These are phyloP conservation scores for Epipyxis sp. DNA, from an alignment of 108 stramenopile species.

Conservation along the genomic window DNA sequence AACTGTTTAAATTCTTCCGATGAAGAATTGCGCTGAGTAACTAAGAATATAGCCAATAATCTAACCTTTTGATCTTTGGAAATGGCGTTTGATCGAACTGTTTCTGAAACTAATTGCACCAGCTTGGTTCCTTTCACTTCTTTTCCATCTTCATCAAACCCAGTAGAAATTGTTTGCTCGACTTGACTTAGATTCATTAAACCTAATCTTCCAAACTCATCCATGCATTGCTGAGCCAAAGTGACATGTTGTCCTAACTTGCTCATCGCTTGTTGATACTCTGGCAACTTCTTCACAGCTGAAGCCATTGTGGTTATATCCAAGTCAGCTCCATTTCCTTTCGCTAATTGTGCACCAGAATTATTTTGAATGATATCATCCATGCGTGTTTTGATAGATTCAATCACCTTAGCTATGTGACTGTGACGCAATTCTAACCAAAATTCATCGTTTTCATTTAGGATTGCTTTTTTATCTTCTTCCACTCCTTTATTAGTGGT, in stretches of 20 bases:
- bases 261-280: slow-evolving; percentile 85
- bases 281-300: slow-evolving; percentile 82
- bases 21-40: slow-evolving; percentile 21
- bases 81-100: slow-evolving; percentile 46
- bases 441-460: slow-evolving; percentile 87
- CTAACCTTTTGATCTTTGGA: slow-evolving; percentile 15
- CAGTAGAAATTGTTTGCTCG: slow-evolving; percentile 88
- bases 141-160: slow-evolving; percentile 73
- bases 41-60: slow-evolving; percentile 31
- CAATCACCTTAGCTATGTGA: slow-evolving; percentile 90
- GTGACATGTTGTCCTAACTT: slow-evolving; percentile 88
- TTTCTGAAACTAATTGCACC: slow-evolving; percentile 49
- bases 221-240: slow-evolving; percentile 86
- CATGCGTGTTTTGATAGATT: slow-evolving; percentile 70
- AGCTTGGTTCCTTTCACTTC: slow-evolving; percentile 63
- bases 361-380: slow-evolving; percentile 34
- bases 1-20: slow-evolving; percentile 28
- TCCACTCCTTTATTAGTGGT: slow-evolving; percentile 39
- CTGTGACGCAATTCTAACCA: slow-evolving; percentile 91
- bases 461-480: slow-evolving; percentile 50
- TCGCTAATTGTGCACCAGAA: slow-evolving; percentile 29
- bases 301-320: slow-evolving; percentile 65
- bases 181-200: slow-evolving; percentile 63
- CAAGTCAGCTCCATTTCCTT: slow-evolving; percentile 22
- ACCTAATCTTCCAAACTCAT: slow-evolving; percentile 17